Evolutionary conservation across 306 rosid species (phyloP).

Genomic region (Carpinus fangiana): DNA sequence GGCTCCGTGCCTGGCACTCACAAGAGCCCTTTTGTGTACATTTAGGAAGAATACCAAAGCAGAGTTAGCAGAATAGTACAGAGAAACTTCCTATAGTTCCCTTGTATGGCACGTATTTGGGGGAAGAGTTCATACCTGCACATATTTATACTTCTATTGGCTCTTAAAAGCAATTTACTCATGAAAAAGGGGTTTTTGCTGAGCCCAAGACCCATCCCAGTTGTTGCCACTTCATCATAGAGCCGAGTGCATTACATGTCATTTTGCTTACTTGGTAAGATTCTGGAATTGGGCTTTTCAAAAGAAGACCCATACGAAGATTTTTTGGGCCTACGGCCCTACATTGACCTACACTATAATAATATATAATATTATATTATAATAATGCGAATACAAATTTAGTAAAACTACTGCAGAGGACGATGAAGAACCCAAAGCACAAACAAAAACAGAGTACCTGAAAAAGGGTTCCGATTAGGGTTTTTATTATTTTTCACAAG

Average conservation of each 20-base stretch:
- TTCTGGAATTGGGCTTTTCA: background rate
- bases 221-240: background rate
- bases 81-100: background rate
- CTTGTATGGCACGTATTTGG: background rate
- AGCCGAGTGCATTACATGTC: background rate
- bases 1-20: too few species aligned
- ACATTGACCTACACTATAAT: background rate
- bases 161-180: background rate
- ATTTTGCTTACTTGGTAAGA: background rate
- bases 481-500: conserved; percentile 4
- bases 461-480: conserved; percentile 4
- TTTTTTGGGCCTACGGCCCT: background rate
- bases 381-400: background rate
- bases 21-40: too few species aligned
- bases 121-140: background rate
- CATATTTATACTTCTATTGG: background rate
- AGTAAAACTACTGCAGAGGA: background rate
- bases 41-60: background rate
- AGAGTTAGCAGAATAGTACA: background rate
- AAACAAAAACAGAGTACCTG: background rate
- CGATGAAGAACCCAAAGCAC: conserved; percentile 17
- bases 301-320: background rate
- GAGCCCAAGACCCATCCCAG: background rate
- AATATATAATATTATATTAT: background rate
- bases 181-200: background rate